These are phyloP conservation scores for Periconia macrospinosa DNA, from an alignment of 2,329 filamentous ascomycete genomes.

Conservation along the genomic window DNA sequence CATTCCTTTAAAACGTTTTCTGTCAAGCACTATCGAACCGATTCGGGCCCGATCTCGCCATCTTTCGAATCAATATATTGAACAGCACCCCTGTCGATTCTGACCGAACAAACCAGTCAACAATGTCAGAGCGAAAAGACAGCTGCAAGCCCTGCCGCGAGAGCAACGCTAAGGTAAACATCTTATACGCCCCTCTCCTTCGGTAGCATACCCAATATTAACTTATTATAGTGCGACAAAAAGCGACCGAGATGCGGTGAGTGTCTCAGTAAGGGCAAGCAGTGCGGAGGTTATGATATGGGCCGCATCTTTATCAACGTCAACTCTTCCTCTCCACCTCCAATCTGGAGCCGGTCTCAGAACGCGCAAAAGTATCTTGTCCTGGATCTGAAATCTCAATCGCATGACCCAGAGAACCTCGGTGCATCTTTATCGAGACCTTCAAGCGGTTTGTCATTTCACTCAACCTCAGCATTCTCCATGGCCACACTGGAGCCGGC, in stretches of 20 bases:
- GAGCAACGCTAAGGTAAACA: constrained; percentile 10
- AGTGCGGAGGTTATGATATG: constrained; percentile 23
- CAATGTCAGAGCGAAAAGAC: constrained; percentile 8
- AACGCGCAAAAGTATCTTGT: constrained; percentile 25
- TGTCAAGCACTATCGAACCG: not conserved
- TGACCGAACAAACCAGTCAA: not conserved
- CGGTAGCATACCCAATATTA: not conserved
- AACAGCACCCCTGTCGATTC: not conserved
- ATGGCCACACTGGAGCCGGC: constrained; percentile 3
- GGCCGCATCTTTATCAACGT: constrained; percentile 25
- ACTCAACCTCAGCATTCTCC: constrained; percentile 1
- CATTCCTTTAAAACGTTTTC: not conserved
- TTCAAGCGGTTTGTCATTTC: not conserved
- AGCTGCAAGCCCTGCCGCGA: constrained; percentile 20
- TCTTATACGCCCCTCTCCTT: not conserved
- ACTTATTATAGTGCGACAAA: constrained; percentile 20
- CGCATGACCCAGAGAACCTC: constrained; percentile 3
- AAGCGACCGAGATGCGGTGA: constrained; percentile 21
- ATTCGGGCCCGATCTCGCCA: not conserved
- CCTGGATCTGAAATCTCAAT: constrained; percentile 20
- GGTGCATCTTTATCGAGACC: not conserved
- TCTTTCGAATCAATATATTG: not conserved
- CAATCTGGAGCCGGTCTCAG: constrained; percentile 20
- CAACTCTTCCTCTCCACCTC: constrained; percentile 16
- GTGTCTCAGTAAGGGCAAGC: constrained; percentile 17